Base-by-base conservation (phyloP, 2,329 filamentous ascomycete species). In the Chrysoporthe deuterocubensis region DNA sequence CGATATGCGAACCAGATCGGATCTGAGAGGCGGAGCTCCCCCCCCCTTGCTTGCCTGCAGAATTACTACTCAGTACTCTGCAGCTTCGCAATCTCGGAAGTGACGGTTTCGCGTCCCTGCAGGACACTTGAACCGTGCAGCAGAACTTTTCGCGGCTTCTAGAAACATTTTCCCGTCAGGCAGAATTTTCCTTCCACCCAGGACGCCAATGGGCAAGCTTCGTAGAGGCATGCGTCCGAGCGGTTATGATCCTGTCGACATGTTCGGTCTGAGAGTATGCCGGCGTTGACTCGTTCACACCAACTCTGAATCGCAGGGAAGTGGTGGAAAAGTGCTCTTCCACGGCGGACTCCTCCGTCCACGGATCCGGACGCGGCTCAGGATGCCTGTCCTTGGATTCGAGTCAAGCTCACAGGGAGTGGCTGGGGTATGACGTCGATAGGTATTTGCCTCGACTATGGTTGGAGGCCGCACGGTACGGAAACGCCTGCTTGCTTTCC, bases 61-160 rank as follows among this genome's bases (percentile, higher is more conserved):
- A 34, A 14, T n/a, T 21, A n/a, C 21, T 21, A n/a, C 9, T 34
- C 9, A 9, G 37, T 5, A 40, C 9, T 21, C n/a, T 50, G 13
- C 60, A 32, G 46, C 32, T 50, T 18, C 52, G 60, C 32, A 62
- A 52, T 34, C 5, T 50, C 34, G 44, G 46, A 32, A 43, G 37
- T 42, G 54, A 59, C 14, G 54, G 44, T 43, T 52, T 60, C 64
- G 56, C 44, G 48, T 52, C 56, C 64, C 64, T 65, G 64, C 64
- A 65, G 54, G 21, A 18, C 60, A 56, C 3, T 18, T 9, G 9
- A 4, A 52, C 48, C 40, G 26, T 43, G 50, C 50, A 54, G 48
- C 14, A 43, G 42, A 14, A 37, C 46, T 58, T 58, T 18, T 50
- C 40, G 32, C 42, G 52, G n/a, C 42, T 65, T 65, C 63, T 65